A percentile compares a stretch with the other conserved stretches of the same genome.
Conservation (phyloP, 169 alveolate species). For the Toxoplasma gondii region DNA sequence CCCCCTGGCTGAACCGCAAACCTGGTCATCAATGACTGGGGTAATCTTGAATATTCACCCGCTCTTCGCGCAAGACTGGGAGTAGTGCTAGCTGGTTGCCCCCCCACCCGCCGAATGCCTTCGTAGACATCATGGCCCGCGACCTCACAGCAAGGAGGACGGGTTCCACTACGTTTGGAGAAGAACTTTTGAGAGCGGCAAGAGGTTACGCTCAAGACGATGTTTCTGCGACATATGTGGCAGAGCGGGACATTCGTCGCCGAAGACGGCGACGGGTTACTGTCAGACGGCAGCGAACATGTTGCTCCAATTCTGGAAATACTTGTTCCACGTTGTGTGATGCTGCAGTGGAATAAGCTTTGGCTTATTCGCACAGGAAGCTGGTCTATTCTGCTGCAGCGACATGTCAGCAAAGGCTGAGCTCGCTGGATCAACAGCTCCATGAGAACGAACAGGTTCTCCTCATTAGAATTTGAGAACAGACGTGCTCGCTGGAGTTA, state of each 20-base stretch:
- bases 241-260: not conserved
- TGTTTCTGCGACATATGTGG: not conserved
- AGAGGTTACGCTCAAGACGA: not conserved
- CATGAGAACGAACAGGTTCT: no score
- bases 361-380: no score
- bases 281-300: no score
- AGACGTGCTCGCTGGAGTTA: no score
- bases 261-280: no score
- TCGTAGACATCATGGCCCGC: not conserved
- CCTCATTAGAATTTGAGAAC: no score
- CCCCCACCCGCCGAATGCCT: not conserved
- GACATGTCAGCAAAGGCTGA: no score
- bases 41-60: not conserved
- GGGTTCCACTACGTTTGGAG: not conserved
- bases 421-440: no score
- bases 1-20: no score
- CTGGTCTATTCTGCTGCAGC: no score
- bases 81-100: not conserved
- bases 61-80: not conserved
- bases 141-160: not conserved
- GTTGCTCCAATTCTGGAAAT: not conserved
- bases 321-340: not conserved
- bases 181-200: not conserved
- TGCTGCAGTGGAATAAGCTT: not conserved
- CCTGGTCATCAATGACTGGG: not conserved